Evolutionary conservation across 1,284 basidiomycete species (phyloP), one percentile per base, ranked within the genome.

Genomic region (Boletus smithii): DNA sequence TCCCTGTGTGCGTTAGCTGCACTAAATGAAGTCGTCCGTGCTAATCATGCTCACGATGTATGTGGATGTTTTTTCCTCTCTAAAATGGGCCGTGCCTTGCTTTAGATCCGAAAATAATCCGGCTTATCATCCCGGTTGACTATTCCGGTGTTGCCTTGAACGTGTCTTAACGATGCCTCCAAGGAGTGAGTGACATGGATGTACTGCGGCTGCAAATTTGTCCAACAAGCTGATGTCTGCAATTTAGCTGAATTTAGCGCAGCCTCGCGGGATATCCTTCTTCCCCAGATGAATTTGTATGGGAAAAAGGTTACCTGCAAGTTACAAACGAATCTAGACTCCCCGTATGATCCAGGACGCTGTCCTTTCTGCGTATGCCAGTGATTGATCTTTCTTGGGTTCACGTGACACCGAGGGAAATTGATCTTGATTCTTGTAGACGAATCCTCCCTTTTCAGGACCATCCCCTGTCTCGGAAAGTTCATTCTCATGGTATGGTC

Each of bases 301-400:
- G 47, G 11, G 42, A 58, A 44, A 31, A 16, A 3, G n/a, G 1
- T 22, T 22, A 13, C n/a, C 40, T 37, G 8, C 23, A 22, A n/a
- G 4, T n/a, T 23, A 22, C 20, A 14, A 31, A 16, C n/a, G 30
- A 16, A 31, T n/a, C n/a, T 9, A 8, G 30, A 22, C 42, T 23
- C 13, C 8, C 51, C 26, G 23, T 35, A 32, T 44, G 31, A 32
- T 13, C 18, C 14, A 5, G 22, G 16, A 17, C 4, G 3, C 22
- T 16, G n/a, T 41, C 11, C 6, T 22, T 17, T 39, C 13, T 37
- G 26, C 16, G 30, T 16, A 31, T 8, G 26, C 13, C 13, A 38
- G n/a, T 23, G 27, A 18, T 31, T 14, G 11, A n/a, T 11, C 20
- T 9, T 14, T 11, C 20, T 9, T 14, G 18, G 26, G 5, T 34